A percentile compares a stretch with the other conserved stretches of the same genome.
phyloP scores from a whole-genome alignment of 1,284 basidiomycete genomes.

The Stereum hirsutum region DNA sequence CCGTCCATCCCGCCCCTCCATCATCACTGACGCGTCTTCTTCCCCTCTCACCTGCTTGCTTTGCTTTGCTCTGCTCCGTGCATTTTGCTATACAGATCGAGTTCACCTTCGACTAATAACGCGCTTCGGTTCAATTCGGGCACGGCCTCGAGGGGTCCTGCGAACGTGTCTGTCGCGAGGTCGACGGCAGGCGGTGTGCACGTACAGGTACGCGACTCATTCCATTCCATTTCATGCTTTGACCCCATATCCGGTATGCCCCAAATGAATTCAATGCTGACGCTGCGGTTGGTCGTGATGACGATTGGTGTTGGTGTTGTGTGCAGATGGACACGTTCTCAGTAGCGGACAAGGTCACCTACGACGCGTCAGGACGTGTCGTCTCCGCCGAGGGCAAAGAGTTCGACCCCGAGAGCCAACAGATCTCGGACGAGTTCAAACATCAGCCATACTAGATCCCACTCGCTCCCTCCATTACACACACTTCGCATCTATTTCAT shows the following conservation, averaged over 20 bases:
- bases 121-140: slow-evolving; percentile 22
- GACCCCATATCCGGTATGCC: no score
- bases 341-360: slow-evolving; percentile 27
- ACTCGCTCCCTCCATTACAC: no score
- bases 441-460: slow-evolving; percentile 37
- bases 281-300: no score
- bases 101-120: slow-evolving; percentile 10
- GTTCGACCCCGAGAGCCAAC: slow-evolving; percentile 48
- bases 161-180: slow-evolving; percentile 22
- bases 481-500: no score
- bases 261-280: no score
- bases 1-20: no score
- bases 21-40: no score
- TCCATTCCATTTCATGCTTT: neutral
- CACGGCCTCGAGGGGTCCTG: slow-evolving; percentile 17
- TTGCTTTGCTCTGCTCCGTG: no score
- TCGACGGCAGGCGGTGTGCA: slow-evolving; percentile 33
- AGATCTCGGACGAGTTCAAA: slow-evolving; percentile 54
- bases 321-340: slow-evolving; percentile 51
- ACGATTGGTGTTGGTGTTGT: neutral
- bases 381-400: slow-evolving; percentile 24
- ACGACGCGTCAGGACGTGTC: slow-evolving; percentile 42
- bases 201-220: slow-evolving; percentile 33
- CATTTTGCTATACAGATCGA: slow-evolving; percentile 19
- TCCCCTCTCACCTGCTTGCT: no score